These are phyloP conservation scores for Elsinoe australis DNA, from an alignment of 2,329 filamentous ascomycete genomes.

Conservation along the genomic window DNA sequence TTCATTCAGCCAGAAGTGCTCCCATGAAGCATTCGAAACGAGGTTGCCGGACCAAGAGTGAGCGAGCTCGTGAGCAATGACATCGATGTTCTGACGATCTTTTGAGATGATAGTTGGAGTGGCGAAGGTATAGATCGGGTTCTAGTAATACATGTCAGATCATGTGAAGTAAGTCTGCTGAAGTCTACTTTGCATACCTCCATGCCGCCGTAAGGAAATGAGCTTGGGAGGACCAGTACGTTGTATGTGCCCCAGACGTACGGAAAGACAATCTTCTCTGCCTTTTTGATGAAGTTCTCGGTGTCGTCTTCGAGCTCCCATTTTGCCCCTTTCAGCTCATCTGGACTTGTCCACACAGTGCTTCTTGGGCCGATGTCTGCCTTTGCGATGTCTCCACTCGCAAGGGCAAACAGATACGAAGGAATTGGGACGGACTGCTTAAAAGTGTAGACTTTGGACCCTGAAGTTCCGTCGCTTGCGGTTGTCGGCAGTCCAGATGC, in stretches of 20 bases:
- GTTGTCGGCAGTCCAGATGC: conserved; percentile 69
- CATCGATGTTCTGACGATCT: conserved; percentile 75
- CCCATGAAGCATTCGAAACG: conserved; percentile 71
- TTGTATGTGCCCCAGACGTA: conserved; percentile 97
- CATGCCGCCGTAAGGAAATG: conserved; percentile 77
- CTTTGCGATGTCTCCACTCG: conserved; percentile 71
- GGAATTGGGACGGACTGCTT: conserved; percentile 89
- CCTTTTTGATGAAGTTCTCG: conserved; percentile 81
- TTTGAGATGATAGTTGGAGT: conserved; percentile 92
- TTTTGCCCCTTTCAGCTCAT: conserved; percentile 73
- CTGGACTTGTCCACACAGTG: conserved; percentile 77
- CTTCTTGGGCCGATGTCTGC: conserved; percentile 83
- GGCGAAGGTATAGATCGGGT: conserved; percentile 89
- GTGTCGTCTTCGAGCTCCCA: conserved; percentile 90
- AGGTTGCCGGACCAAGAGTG: conserved; percentile 85
- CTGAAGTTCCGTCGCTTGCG: conserved; percentile 44
- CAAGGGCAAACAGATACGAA: conserved; percentile 88
- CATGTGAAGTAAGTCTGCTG: conserved; percentile 65
- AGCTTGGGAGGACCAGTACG: conserved; percentile 78
- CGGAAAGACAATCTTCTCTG: conserved; percentile 72
- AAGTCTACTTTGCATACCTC: conserved; percentile 20
- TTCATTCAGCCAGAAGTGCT: conserved; percentile 65
- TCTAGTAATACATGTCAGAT: conserved; percentile 61
- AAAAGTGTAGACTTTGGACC: conserved; percentile 68
- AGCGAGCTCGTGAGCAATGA: conserved; percentile 78